Percentiles rank a stretch among this genome's conserved stretches.
Conservation (phyloP, 305 asterid genomes). For the Withania somnifera region DNA sequence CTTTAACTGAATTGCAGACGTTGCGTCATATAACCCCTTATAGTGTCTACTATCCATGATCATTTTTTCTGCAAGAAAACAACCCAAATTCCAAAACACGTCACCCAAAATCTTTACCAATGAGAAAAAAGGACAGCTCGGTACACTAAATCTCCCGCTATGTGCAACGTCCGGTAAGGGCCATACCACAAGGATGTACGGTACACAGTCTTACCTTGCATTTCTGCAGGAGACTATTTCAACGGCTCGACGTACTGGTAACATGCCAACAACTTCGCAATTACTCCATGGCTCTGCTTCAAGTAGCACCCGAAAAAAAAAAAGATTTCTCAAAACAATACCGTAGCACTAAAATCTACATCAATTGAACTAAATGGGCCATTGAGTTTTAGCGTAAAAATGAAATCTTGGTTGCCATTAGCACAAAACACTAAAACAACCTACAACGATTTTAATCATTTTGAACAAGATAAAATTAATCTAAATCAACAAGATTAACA, state of each 20-base stretch:
- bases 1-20: constrained; percentile 23
- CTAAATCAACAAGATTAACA: background rate
- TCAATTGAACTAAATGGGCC: background rate
- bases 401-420: background rate
- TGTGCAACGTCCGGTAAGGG: too few species aligned
- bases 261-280: too few species aligned
- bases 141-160: too few species aligned
- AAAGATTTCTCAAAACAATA: background rate
- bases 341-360: background rate
- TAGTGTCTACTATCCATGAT: constrained; percentile 41
- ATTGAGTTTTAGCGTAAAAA: background rate
- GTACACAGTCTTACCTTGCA: too few species aligned
- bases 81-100: constrained; percentile 10
- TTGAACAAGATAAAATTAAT: background rate
- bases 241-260: too few species aligned
- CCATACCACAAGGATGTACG: too few species aligned
- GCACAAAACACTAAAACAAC: background rate
- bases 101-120: constrained; percentile 3
- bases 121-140: too few species aligned
- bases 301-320: background rate
- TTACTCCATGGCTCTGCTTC: too few species aligned
- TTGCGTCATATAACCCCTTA: constrained; percentile 19
- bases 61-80: constrained; percentile 25
- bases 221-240: too few species aligned
- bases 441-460: background rate